Evolutionary conservation across 1,284 basidiomycete species (phyloP), one percentile per base, ranked within the genome.

Genomic region (Tilletia setariae): DNA sequence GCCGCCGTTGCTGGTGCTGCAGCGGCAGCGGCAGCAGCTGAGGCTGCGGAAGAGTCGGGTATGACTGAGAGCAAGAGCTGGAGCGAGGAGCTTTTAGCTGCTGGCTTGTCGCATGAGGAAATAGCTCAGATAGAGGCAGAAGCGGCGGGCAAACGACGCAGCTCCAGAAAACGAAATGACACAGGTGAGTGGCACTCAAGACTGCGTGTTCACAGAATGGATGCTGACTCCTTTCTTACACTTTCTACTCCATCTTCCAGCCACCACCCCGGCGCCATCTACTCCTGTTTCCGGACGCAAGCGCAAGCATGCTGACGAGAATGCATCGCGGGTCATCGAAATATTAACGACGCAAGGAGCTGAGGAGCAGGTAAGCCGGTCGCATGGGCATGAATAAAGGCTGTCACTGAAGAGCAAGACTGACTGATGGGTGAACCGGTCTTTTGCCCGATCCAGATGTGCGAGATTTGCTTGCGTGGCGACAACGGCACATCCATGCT

Each of bases 401-500:
- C 35, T 40, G 4, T 40, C 11, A 11, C 35, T 6, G 4, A 40
- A 6, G 35, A 40, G 35, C 35, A 40, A 40, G 35, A 40, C 43
- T 43, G 21, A 19, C n/a, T 46, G 43, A 40, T 43, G 21, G 25
- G 13, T 11, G 6, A 32, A 25, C 53, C 15, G 1, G 11, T 59
- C 63, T 15, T 30, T 23, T 59, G n/a, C 23, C 19, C 23, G 53
- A 2, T 61, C 28, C 73, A 79, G 63, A 76, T 75, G 71, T 82
- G 80, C 71, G 78, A 81, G 64, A 75, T 81, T 59, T 82, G 94
- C 83, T 88, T 90, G 72, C 90, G 90, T 83, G 92, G 91, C 80
- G 91, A 94, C 80, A 88, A 89, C 68, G 92, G 89, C 19, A 89
- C 90, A 72, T 90, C 92, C 83, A 97, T 98, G 89, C 86, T 99